Conservation (phyloP, 208 protist genomes). For the Crithidia fasciculata region DNA sequence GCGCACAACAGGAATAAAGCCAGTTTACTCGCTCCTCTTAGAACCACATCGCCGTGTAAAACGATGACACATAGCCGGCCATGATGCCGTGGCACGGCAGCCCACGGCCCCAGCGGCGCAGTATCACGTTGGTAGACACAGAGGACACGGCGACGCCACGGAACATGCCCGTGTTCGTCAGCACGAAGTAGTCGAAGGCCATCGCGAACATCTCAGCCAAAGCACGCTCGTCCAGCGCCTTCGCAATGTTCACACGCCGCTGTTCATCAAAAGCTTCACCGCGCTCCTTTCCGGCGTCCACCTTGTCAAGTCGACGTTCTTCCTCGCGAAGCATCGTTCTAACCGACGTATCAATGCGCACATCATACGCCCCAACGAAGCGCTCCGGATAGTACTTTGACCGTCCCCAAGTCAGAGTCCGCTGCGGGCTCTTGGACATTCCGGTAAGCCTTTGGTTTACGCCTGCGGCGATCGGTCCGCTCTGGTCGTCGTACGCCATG, state of each 20-base stretch:
- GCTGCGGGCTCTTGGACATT: neutral
- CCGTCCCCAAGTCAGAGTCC: neutral
- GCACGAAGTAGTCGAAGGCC: constrained; percentile 8
- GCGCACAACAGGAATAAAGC: too few relatives aligned
- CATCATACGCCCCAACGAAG: constrained; percentile 3
- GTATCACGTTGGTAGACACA: constrained; percentile 6
- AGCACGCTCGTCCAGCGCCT: neutral
- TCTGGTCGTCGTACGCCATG: neutral
- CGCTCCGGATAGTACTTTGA: neutral
- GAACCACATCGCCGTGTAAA: constrained; percentile 1
- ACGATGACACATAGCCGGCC: neutral
- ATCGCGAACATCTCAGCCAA: constrained; percentile 1
- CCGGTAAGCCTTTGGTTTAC: neutral
- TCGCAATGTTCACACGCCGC: neutral
- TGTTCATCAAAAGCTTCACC: neutral
- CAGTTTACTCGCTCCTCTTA: neutral
- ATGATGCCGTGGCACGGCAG: constrained; percentile 10
- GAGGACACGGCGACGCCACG: constrained; percentile 1
- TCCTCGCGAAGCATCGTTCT: too few relatives aligned
- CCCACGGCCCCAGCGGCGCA: constrained; percentile 13
- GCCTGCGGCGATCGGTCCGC: neutral
- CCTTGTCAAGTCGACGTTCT: too few relatives aligned
- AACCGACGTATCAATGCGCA: neutral
- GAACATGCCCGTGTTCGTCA: constrained; percentile 8
- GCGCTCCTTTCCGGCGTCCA: too few relatives aligned